Percentiles rank a stretch among this genome's conserved stretches.
phyloP scores from a whole-genome alignment of 805 yeast species.

The Candida pini region DNA sequence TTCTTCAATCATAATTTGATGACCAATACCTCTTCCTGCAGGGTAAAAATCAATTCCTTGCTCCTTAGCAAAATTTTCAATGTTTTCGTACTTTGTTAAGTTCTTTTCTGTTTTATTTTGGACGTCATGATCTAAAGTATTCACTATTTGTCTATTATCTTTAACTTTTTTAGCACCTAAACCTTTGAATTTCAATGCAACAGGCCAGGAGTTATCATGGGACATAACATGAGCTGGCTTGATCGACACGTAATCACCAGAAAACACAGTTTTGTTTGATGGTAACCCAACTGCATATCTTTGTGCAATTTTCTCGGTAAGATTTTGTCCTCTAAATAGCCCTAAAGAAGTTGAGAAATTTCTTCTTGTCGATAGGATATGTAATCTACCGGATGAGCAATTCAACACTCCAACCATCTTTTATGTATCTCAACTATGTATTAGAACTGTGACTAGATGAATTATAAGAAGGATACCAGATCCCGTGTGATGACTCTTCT shows the following conservation, averaged over 20 bases:
- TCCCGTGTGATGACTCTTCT: too few species aligned
- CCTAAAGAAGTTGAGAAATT: constrained; percentile 2
- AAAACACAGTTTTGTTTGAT: constrained; percentile 64
- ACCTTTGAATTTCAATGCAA: constrained; percentile 92
- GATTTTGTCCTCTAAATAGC: constrained; percentile 57
- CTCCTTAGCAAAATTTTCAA: constrained; percentile 80
- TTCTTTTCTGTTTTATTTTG: constrained; percentile 90
- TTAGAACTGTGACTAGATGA: too few species aligned
- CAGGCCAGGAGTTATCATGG: constrained; percentile 99
- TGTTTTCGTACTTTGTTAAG: constrained; percentile 79
- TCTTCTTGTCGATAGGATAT: neutral
- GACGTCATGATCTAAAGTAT: constrained; percentile 96
- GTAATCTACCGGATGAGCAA: neutral
- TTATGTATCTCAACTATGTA: too few species aligned
- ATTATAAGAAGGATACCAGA: too few species aligned
- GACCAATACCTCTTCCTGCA: constrained; percentile 99
- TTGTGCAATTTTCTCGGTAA: constrained; percentile 95
- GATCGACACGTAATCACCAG: constrained; percentile 94
- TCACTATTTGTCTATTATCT: constrained; percentile 87
- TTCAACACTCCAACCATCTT: constrained; percentile 3
- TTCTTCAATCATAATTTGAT: constrained; percentile 98
- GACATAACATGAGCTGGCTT: constrained; percentile 98
- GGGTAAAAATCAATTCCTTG: constrained; percentile 97
- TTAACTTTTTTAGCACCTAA: constrained; percentile 82
- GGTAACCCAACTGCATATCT: constrained; percentile 84